Conservation (phyloP, 306 rosid genomes). For the Vachellia collinsii region DNA sequence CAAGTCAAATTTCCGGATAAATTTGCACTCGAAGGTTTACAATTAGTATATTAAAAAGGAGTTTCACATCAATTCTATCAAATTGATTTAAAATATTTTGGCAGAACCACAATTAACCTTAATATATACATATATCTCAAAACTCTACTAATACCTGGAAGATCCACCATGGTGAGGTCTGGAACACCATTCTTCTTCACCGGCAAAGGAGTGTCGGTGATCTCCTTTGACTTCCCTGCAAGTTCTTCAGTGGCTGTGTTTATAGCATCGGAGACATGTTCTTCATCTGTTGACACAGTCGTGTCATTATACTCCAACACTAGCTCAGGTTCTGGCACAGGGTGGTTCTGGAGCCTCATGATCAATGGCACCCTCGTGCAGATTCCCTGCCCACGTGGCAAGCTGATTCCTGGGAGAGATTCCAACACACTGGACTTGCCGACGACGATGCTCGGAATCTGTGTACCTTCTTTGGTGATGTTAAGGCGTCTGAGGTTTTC, state of each 20-base stretch:
- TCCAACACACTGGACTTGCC: conserved; percentile 23
- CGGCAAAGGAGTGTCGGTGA: conserved; percentile 37
- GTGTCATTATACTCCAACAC: conserved; percentile 26
- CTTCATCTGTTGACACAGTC: conserved; percentile 21
- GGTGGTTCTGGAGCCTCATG: conserved; percentile 46
- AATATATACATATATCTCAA: too few species aligned
- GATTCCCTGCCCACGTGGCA: conserved; percentile 60
- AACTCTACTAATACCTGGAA: conserved; percentile 7
- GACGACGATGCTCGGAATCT: too few species aligned
- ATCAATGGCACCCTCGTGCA: conserved; percentile 52
- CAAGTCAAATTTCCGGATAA: too few species aligned
- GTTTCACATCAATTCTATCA: too few species aligned
- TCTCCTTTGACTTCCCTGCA: conserved; percentile 47
- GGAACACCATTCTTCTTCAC: conserved; percentile 52
- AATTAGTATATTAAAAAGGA: too few species aligned
- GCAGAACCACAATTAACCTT: too few species aligned
- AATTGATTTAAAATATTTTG: too few species aligned
- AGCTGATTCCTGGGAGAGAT: conserved; percentile 48
- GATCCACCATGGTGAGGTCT: conserved; percentile 57
- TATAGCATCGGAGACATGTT: conserved; percentile 39
- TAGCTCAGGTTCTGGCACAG: conserved; percentile 30
- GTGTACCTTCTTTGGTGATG: too few species aligned
- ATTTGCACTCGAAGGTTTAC: too few species aligned
- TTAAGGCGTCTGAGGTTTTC: too few species aligned
- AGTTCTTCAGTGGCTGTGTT: conserved; percentile 43